phyloP scores from a whole-genome alignment of 192 early-diverging fungal genomes.

The Tieghemiomyces parasiticus region DNA sequence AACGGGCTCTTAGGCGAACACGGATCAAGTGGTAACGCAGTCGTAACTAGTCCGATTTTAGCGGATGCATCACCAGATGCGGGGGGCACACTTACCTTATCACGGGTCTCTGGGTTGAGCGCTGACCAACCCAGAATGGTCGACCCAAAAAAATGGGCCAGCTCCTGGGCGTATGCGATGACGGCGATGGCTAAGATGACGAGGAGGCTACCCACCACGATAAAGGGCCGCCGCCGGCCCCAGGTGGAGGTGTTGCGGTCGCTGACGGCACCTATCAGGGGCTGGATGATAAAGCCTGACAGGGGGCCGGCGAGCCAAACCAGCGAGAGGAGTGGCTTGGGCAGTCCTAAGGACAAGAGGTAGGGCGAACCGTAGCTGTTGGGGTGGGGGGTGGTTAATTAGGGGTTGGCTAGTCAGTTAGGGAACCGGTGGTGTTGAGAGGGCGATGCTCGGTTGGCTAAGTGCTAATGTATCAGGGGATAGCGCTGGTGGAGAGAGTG shows the following conservation, averaged over 20 bases:
- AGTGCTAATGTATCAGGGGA: neutral
- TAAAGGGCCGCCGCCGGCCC: conserved; percentile 79
- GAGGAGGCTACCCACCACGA: conserved; percentile 44
- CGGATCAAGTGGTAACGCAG: too few species aligned
- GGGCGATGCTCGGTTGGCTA: too few species aligned
- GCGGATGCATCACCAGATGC: too few species aligned
- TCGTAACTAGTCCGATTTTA: too few species aligned
- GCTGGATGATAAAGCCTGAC: conserved; percentile 66
- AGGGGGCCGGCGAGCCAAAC: conserved; percentile 91
- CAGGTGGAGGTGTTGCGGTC: conserved; percentile 51
- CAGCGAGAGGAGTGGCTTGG: conserved; percentile 66
- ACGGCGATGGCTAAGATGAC: conserved; percentile 22
- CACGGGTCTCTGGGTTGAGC: neutral
- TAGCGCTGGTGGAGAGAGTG: neutral
- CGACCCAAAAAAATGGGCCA: conserved; percentile 18
- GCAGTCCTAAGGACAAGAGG: conserved; percentile 64
- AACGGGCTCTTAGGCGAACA: too few species aligned
- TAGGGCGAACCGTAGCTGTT: conserved; percentile 58
- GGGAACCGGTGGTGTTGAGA: neutral
- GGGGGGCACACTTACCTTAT: conserved; percentile 15
- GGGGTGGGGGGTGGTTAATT: neutral
- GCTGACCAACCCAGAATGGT: neutral
- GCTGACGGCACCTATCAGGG: conserved; percentile 70
- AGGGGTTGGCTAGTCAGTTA: neutral
- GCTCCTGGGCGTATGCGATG: conserved; percentile 23